Evolutionary conservation across 371 early-diverging fungal genomes (phyloP).

Genomic region (Mortierella sp.): DNA sequence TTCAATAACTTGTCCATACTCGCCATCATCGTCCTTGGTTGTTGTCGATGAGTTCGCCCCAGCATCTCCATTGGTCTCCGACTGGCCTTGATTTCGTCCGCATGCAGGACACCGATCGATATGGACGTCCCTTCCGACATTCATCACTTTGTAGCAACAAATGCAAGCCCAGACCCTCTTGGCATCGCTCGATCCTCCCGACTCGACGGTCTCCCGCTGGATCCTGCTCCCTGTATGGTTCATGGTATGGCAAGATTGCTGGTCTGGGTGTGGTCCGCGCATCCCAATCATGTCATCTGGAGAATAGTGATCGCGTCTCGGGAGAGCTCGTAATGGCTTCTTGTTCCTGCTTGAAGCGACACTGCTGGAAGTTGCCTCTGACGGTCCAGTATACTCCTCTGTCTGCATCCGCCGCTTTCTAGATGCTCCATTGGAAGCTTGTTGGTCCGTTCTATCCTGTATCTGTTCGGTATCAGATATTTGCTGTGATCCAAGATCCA

Average conservation of each 20-base stretch:
- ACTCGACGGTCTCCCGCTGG: not conserved
- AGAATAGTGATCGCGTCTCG: not conserved
- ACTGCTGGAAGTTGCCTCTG: not conserved
- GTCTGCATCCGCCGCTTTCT: constrained; percentile 25
- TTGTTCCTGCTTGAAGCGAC: not conserved
- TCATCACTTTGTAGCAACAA: not conserved
- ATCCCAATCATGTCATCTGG: not conserved
- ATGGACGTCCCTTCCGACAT: not conserved
- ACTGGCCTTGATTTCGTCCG: not conserved
- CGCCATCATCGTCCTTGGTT: not conserved
- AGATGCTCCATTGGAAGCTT: not conserved
- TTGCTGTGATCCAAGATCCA: constrained; percentile 5
- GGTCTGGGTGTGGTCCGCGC: not conserved
- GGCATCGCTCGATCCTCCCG: not conserved
- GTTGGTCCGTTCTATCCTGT: not conserved
- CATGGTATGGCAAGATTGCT: too few relatives aligned
- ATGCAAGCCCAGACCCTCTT: not conserved
- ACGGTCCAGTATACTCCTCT: not conserved
- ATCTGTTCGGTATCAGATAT: not conserved
- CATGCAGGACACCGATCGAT: not conserved
- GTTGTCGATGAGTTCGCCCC: not conserved
- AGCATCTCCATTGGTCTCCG: not conserved
- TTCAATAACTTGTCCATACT: not conserved
- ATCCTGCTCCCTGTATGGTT: not conserved
- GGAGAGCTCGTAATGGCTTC: not conserved